Percentiles rank a stretch among this genome's conserved stretches.
Evolutionary conservation across 306 rosid genomes (phyloP).

Genomic region (Elaeagnus macrophylla): DNA sequence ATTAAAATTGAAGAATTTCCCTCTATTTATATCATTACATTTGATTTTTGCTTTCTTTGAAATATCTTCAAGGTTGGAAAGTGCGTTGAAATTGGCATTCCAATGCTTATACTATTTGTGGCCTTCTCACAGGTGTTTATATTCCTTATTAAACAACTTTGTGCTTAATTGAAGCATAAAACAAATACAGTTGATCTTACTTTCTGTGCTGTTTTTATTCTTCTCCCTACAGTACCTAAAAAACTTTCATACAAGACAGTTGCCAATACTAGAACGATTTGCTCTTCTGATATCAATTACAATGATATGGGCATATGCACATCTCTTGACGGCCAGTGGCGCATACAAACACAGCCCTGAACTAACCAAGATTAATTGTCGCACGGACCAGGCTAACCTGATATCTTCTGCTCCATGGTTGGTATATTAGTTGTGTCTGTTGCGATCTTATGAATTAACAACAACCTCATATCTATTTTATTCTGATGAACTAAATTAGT

Average conservation of each 20-base stretch:
- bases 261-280: slow-evolving; percentile 75
- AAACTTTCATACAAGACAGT: slow-evolving; percentile 58
- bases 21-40: neutral
- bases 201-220: slow-evolving; percentile 7
- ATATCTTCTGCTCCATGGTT: slow-evolving; percentile 98
- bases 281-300: slow-evolving; percentile 83
- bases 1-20: slow-evolving; percentile 1
- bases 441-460: neutral
- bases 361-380: slow-evolving; percentile 61
- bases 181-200: slow-evolving; percentile 4
- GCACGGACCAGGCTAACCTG: slow-evolving; percentile 83
- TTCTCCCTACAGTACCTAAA: slow-evolving; percentile 63
- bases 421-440: slow-evolving; percentile 16
- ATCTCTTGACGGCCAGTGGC: slow-evolving; percentile 91
- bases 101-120: slow-evolving; percentile 77
- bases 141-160: neutral
- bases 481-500: neutral
- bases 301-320: slow-evolving; percentile 96
- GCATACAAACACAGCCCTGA: slow-evolving; percentile 85
- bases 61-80: slow-evolving; percentile 62
- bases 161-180: neutral
- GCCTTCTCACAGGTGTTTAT: slow-evolving; percentile 72
- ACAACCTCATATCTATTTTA: too few species aligned
- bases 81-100: slow-evolving; percentile 93
- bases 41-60: slow-evolving; percentile 8